phyloP scores from a whole-genome alignment of 495 filamentous ascomycete species.

The Neurospora pannonica region DNA sequence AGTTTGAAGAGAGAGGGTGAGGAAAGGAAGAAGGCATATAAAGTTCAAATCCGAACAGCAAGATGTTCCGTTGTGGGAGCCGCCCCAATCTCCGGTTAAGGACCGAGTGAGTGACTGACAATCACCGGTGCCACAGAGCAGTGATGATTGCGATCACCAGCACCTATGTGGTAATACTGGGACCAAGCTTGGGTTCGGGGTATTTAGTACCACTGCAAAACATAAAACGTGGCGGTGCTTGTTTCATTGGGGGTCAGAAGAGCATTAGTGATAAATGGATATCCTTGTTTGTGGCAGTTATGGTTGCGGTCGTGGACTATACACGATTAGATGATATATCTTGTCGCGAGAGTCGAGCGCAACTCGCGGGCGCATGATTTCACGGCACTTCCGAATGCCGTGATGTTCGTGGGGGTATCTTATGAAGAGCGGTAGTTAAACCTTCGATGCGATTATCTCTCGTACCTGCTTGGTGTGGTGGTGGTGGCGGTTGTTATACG shows the following conservation, averaged over 20 bases:
- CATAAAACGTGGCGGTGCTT: neutral
- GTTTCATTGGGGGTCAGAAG: neutral
- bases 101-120: neutral
- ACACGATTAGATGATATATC: neutral
- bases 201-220: neutral
- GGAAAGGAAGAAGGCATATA: neutral
- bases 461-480: neutral
- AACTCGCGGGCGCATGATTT: neutral
- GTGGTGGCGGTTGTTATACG: neutral
- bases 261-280: too few relatives aligned
- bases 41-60: neutral
- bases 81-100: neutral
- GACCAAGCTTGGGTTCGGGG: neutral
- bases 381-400: neutral
- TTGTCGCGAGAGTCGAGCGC: too few relatives aligned
- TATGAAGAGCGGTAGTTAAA: neutral
- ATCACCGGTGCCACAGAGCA: neutral
- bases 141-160: neutral
- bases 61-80: neutral
- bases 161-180: neutral
- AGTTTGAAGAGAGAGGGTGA: neutral
- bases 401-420: neutral
- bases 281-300: neutral
- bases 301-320: neutral
- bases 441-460: neutral